Percentiles rank a stretch among this genome's conserved stretches.
Evolutionary conservation across 2,329 filamentous ascomycete species (phyloP).

Genomic region (Penicillium palitans): DNA sequence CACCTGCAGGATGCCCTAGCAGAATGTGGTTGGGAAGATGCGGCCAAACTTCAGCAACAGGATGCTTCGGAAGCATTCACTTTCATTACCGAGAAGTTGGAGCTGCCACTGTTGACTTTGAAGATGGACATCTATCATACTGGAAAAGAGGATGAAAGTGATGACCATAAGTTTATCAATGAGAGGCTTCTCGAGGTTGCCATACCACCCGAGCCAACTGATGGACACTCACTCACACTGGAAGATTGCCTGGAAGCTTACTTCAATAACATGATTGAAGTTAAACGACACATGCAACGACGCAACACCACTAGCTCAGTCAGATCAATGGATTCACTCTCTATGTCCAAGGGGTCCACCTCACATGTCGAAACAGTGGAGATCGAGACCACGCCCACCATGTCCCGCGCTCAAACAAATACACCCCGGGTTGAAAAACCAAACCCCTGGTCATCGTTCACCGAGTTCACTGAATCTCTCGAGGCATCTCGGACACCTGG

Average conservation of each 20-base stretch:
- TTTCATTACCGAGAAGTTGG: conserved; percentile 87
- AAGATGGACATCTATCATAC: conserved; percentile 96
- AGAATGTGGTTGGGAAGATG: conserved; percentile 86
- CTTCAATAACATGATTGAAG: conserved; percentile 91
- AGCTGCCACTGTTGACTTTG: conserved; percentile 81
- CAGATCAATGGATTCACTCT: conserved; percentile 35
- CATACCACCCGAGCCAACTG: conserved; percentile 69
- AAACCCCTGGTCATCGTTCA: conserved; percentile 30
- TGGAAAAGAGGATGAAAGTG: conserved; percentile 75
- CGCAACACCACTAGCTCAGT: conserved; percentile 57
- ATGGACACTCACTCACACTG: conserved; percentile 70
- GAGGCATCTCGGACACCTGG: conserved; percentile 21
- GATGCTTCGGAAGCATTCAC: conserved; percentile 95
- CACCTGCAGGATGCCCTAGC: conserved; percentile 79
- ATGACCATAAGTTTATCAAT: conserved; percentile 93
- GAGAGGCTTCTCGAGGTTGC: conserved; percentile 88
- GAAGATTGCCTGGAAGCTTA: conserved; percentile 93
- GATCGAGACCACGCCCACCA: conserved; percentile 40
- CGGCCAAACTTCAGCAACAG: conserved; percentile 75
- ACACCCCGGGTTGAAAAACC: conserved; percentile 25
- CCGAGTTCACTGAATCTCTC: conserved; percentile 28
- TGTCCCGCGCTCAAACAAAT: conserved; percentile 33
- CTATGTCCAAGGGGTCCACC: conserved; percentile 38
- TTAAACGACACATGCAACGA: conserved; percentile 71
- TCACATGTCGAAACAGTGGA: conserved; percentile 47